Percentiles rank a stretch among this genome's conserved stretches.
These are phyloP conservation scores for Calonectria henricotiae DNA, from an alignment of 2,329 filamentous ascomycete species.

Conservation along the genomic window DNA sequence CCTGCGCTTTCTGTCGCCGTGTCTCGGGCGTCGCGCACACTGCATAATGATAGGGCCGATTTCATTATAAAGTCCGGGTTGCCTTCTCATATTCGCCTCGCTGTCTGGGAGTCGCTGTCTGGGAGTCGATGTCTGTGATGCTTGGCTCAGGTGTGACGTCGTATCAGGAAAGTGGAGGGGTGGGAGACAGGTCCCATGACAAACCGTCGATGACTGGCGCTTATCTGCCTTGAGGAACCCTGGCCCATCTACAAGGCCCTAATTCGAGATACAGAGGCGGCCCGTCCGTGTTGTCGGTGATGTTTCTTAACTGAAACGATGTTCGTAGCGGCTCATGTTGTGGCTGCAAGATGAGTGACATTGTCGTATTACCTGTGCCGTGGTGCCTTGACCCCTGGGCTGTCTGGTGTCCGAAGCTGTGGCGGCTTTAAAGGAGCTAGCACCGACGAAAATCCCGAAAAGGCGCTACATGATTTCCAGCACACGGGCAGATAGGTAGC, in stretches of 20 bases:
- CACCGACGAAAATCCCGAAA: background rate
- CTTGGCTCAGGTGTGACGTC: constrained; percentile 22
- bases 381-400: background rate
- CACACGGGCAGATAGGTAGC: background rate
- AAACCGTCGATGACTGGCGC: background rate
- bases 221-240: constrained; percentile 7
- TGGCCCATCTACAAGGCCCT: background rate
- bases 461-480: background rate
- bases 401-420: background rate
- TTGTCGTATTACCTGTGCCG: constrained; percentile 10
- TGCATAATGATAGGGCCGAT: background rate
- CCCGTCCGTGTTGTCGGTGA: background rate
- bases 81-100: background rate
- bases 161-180: constrained; percentile 15
- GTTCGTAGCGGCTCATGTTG: background rate
- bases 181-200: constrained; percentile 9
- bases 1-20: background rate
- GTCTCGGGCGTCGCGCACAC: background rate
- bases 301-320: background rate
- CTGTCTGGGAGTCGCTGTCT: background rate
- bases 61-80: background rate
- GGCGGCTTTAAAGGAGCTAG: background rate
- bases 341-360: constrained; percentile 17
- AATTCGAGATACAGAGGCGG: background rate
- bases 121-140: constrained; percentile 5